These are phyloP conservation scores for Sordariomycetes sp. DNA, from an alignment of 2,329 filamentous ascomycete species.

Conservation along the genomic window DNA sequence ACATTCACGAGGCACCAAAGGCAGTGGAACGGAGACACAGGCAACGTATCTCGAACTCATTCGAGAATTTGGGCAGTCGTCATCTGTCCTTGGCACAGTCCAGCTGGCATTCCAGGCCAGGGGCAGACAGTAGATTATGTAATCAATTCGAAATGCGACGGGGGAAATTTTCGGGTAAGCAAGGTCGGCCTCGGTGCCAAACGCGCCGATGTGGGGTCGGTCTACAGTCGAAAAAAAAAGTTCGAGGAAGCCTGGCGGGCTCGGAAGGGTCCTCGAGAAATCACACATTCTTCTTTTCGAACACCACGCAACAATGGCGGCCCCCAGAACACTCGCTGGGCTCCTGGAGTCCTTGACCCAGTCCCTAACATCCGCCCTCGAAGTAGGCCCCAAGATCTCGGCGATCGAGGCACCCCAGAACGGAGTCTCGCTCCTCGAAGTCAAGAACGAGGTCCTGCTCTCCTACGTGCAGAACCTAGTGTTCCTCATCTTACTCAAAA, in stretches of 20 bases:
- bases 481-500: conserved; percentile 70
- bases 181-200: neutral
- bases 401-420: conserved; percentile 61
- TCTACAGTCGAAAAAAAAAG: neutral
- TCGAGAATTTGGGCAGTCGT: neutral
- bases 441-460: conserved; percentile 93
- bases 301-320: conserved; percentile 22
- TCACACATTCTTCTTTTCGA: neutral
- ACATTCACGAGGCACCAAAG: neutral
- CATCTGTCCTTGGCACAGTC: neutral
- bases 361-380: conserved; percentile 48
- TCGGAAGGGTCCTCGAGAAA: neutral
- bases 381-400: conserved; percentile 50
- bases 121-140: neutral
- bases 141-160: neutral
- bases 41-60: neutral
- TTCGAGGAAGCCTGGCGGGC: neutral
- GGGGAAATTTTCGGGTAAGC: neutral
- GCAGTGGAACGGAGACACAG: neutral
- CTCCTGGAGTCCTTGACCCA: conserved; percentile 41
- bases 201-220: neutral
- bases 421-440: conserved; percentile 86
- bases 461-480: conserved; percentile 92
- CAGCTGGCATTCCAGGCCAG: neutral
- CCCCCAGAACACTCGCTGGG: conserved; percentile 32